phyloP scores from a whole-genome alignment of 2,329 filamentous ascomycete species.

The Sphaerulina vaccinii region DNA sequence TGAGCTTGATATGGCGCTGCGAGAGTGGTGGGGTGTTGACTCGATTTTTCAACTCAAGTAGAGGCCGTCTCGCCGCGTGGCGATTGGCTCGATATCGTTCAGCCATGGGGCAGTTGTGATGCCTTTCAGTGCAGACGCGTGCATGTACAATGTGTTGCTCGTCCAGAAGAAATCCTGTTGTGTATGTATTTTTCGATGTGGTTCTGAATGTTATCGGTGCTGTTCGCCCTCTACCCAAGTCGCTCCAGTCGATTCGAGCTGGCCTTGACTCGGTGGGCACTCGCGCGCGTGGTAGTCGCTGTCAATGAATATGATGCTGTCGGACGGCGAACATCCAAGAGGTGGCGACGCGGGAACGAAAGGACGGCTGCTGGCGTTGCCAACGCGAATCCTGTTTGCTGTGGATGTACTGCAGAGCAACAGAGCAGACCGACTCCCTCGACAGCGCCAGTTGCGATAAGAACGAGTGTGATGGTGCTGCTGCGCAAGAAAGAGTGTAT shows the following conservation, averaged over 20 bases:
- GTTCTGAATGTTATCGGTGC: conserved; percentile 15
- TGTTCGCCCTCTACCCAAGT: conserved; percentile 25
- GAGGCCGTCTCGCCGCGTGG: conserved; percentile 28
- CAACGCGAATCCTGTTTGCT: conserved; percentile 9
- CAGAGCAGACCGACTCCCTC: not conserved
- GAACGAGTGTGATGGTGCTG: not conserved
- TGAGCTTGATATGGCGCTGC: conserved; percentile 19
- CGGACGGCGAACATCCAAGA: conserved; percentile 11
- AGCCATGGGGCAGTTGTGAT: conserved; percentile 28
- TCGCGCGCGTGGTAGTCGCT: conserved; percentile 9
- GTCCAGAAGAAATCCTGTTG: conserved; percentile 8
- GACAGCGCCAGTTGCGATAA: not conserved
- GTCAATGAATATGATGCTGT: conserved; percentile 26
- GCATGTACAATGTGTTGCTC: not conserved
- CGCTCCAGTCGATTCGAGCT: conserved; percentile 7
- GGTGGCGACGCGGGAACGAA: conserved; percentile 20
- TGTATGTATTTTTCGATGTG: conserved; percentile 14
- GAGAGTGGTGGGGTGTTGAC: conserved; percentile 33
- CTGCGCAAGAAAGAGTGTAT: conserved; percentile 2
- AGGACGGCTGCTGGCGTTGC: conserved; percentile 22
- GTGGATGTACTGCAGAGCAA: conserved; percentile 1
- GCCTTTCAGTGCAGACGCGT: conserved; percentile 12
- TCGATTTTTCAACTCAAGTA: conserved; percentile 32
- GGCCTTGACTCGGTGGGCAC: conserved; percentile 1
- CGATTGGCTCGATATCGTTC: conserved; percentile 32